Base-by-base conservation (phyloP, 345 rosid species). In the Reutealis trisperma region DNA sequence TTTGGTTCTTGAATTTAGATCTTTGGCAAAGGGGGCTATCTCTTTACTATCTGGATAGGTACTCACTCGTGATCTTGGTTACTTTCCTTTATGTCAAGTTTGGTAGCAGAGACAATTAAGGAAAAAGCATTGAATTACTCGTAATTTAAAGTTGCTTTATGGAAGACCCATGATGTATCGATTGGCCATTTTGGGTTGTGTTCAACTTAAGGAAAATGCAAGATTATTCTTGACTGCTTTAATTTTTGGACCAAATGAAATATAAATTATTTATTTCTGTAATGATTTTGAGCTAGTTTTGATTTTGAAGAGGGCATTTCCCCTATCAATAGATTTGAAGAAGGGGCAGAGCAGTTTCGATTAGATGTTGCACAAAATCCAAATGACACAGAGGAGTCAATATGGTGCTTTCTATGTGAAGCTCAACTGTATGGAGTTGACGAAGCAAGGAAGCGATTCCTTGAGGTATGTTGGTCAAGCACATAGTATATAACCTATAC, bases 371-470 rank as follows among this genome's bases (percentile, higher is more conserved):
- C 92, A 19, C 89, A 87, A 71, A 94, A 94, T 78, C 96, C 98
- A 54, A 90, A 93, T 83, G 98, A 94, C 66, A 93, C 98, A 0
- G 98, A 91, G 86, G 98, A 93, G 76, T 91, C 98, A 1, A 91
- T 94, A 72, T 93, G 98, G 98, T 90, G 98, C 79, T 91, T 83
- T 85, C 94, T 94, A 13, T 94, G 98, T 62, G 96, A 93, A 80
- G 97, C 97, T 64, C 84, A 81, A 67, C 75, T 91, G 5, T 88
- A 79, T 47, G 97, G 97, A 80, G 84, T 83, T 72, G 90, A 86
- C 51, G 89, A 75, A 60, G 97, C 97, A 18, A 86, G 98, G 79
- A 78, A 78, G 63, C 84, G 78, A 73, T 89, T 91, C 84, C 94
- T 91, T 0, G 88, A 90, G 91, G 98, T 88, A 75, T 81, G 78